Base-by-base conservation (phyloP, 225 moss, liverwort and hornwort genomes). In the Pseudisothecium myosuroides region DNA sequence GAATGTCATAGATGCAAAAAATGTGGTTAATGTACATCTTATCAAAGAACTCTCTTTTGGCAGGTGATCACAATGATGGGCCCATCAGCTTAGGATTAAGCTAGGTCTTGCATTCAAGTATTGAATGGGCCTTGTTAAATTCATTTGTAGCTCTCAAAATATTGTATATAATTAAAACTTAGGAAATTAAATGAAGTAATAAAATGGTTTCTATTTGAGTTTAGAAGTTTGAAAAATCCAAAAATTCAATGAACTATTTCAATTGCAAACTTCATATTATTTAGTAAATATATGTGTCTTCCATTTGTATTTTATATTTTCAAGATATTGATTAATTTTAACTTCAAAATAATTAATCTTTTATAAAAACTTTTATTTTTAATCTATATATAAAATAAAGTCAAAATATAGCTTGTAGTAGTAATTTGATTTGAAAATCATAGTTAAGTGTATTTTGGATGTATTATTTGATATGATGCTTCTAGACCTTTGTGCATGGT, bases 41-140 rank as follows among this genome's bases (percentile, higher is more conserved):
- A 5, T 65, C 17, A 17, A 18, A 65, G 4, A 17, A 65, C 32
- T 63, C 62, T 62, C 63, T 63, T 63, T 63, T 63, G 15, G 7
- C 7, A 6, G n/a, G 7, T 34, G 17, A 65, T 10, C 5, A 10
- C 2, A 62, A 3, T 34, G 10, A 65, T 34, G 2, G 34, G 5
- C 3, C 37, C 67, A 67, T 21, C 1, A 1, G 11, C 21, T 67
- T 0, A 4, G 1, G 1, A 67, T 37, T 68, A 68, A n/a, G n/a
- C n/a, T n/a, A 23, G 13, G 34, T 12, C 39, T 69, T 8, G 4
- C 7, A 69, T 69, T 69, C 39, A 39, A 39, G 4, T 39, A 69
- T 69, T 69, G 39, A 69, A 26, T 24, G 41, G 12, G 2, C 39
- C 7, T 69, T 1, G 8, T 23, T 9, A 13, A 69, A 23, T 4